Base-by-base conservation (phyloP, 129 eudicot species). In the Flaveria robusta region DNA sequence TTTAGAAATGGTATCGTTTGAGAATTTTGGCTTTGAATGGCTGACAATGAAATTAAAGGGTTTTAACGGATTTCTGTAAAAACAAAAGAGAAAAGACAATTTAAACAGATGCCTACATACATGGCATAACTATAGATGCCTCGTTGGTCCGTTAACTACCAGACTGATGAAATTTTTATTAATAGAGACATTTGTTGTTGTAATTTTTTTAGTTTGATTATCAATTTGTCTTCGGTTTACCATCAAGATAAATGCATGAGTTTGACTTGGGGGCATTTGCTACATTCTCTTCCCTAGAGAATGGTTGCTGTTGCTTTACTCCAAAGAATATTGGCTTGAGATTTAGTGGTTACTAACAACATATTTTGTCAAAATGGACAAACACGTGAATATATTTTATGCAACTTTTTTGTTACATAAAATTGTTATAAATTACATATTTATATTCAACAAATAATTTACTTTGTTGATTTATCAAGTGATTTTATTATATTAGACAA, bases 241-340 rank as follows among this genome's bases (percentile, higher is more conserved):
- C n/a, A 46, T 46, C 16, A 47, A 47, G 18, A 11, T 47, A 47
- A 47, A 47, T 46, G 52, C 52, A 46, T 47, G 23, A 70, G 23
- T 49, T 63, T 47, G 37, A 70, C 37, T 49, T 63, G 63, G 20
- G 8, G 58, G 59, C 39, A 74, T 42, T 13, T 22, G 24, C 24
- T 55, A 11, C 9, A 23, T 29, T 56, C 11, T 37, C 2, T 29
- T 31, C 15, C 41, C 5, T 18, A 45, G 51, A 77, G 16, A 59
- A 71, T 43, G 62, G 39, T 78, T 27, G 82, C 51, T 23, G 82
- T 70, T 78, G 76, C 82, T 78, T 78, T 45, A 78, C 82, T 70
- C 82, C 18, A 47, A 78, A 78, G 82, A 70, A 75, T 29, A 42
- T 4, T 58, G 62, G 42, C 51, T 69, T 43, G 60, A 12, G 71